These are phyloP conservation scores for Salix caprea DNA, from an alignment of 345 rosid species.

Conservation along the genomic window DNA sequence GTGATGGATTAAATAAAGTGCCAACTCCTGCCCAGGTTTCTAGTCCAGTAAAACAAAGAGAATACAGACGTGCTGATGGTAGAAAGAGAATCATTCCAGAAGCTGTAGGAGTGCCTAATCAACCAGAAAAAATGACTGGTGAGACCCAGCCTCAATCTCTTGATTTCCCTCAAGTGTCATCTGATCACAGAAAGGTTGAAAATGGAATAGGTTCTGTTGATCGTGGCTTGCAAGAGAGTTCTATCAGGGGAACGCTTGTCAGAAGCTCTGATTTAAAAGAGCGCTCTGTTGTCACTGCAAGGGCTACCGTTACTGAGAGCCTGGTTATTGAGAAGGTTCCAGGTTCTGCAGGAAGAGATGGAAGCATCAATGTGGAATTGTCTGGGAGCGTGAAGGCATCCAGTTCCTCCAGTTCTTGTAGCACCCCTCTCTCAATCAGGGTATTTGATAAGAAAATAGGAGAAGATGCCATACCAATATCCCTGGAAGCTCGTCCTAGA, in stretches of 20 bases:
- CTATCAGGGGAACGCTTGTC: conserved; percentile 41
- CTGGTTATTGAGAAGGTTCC: conserved; percentile 84
- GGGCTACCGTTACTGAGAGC: conserved; percentile 68
- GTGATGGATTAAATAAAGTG: conserved; percentile 53
- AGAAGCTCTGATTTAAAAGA: conserved; percentile 60
- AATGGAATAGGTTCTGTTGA: conserved; percentile 43
- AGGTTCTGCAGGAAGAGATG: conserved; percentile 47
- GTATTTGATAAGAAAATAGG: conserved; percentile 84
- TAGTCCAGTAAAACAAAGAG: conserved; percentile 89
- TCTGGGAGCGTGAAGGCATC: conserved; percentile 55
- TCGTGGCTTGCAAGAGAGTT: conserved; percentile 35
- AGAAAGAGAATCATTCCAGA: conserved; percentile 98
- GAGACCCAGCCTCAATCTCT: conserved; percentile 32
- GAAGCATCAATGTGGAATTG: conserved; percentile 50
- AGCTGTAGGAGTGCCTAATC: conserved; percentile 78
- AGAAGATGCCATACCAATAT: conserved; percentile 56
- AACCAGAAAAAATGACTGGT: conserved; percentile 47
- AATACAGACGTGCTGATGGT: conserved; percentile 93
- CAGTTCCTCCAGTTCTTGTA: conserved; percentile 31
- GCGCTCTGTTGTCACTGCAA: conserved; percentile 70
- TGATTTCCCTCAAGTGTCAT: conserved; percentile 37
- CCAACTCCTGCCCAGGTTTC: conserved; percentile 46
- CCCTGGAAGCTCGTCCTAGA: conserved; percentile 84
- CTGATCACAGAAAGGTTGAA: conserved; percentile 43
- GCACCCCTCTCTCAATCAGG: conserved; percentile 50